These are phyloP conservation scores for Coemansia sp. DNA, from an alignment of 192 early-diverging fungal species.

Conservation along the genomic window DNA sequence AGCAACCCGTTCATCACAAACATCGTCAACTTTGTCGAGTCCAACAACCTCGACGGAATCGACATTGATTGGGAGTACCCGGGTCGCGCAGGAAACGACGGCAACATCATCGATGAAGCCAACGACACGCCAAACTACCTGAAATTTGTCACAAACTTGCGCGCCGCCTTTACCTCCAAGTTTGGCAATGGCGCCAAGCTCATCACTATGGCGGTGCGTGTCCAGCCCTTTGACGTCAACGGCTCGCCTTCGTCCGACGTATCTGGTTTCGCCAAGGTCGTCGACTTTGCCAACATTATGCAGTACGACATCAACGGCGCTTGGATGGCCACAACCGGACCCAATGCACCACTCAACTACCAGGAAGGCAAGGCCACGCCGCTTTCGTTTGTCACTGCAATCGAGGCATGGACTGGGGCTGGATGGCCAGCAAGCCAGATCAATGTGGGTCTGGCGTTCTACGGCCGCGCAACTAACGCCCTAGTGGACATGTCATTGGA, in stretches of 20 bases:
- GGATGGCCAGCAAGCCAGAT: constrained; percentile 64
- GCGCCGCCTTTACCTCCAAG: constrained; percentile 45
- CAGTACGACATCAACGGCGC: constrained; percentile 62
- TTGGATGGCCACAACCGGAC: constrained; percentile 58
- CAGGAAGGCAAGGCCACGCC: constrained; percentile 32
- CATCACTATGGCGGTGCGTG: constrained; percentile 58
- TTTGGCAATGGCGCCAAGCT: constrained; percentile 52
- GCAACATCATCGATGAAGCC: constrained; percentile 44
- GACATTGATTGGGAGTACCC: constrained; percentile 79
- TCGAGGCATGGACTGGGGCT: constrained; percentile 58
- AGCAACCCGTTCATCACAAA: constrained; percentile 51
- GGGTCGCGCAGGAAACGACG: constrained; percentile 35
- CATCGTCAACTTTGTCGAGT: constrained; percentile 49
- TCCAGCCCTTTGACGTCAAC: constrained; percentile 57
- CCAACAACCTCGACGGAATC: constrained; percentile 64
- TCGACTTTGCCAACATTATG: constrained; percentile 69
- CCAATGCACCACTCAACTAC: constrained; percentile 59
- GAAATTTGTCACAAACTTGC: constrained; percentile 60
- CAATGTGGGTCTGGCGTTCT: constrained; percentile 62
- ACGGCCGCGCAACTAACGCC: constrained; percentile 56
- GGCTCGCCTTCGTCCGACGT: constrained; percentile 53
- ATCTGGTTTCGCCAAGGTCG: constrained; percentile 60
- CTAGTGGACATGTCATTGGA: constrained; percentile 32
- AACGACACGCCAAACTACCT: constrained; percentile 68
- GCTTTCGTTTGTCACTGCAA: constrained; percentile 53